Base-by-base conservation (phyloP, 2,329 filamentous ascomycete species). In the Plenodomus tracheiphilus region DNA sequence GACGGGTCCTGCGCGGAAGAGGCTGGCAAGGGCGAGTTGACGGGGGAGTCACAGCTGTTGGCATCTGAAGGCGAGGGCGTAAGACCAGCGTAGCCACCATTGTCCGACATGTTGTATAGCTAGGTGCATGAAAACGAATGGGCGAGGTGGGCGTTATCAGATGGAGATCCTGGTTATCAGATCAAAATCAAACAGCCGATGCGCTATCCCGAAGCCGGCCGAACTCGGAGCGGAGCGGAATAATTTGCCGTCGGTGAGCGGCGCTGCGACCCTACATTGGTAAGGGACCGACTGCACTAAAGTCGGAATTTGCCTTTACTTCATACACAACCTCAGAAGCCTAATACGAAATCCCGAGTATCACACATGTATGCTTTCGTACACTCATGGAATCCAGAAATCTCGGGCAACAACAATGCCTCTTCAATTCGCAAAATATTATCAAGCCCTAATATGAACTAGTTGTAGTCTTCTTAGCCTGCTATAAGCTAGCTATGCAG, bases 151-250 rank as follows among this genome's bases (percentile, higher is more conserved):
- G 39, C 19, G 53, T 58, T 60, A 60, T 58, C 56, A 58, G 58
- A 59, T 58, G 53, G 38, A 45, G 34, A 42, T 39, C 28, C 43
- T 40, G 35, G 46, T 64, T 65, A 68, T 68, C 64, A 63, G 64
- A 66, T 66, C 54, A 39, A 48, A 53, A 30, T 56, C 43, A 54
- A 47, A 50, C 53, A 25, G 51, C 46, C 39, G 48, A 49, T 39
- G n/a, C 16, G 20, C 21, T 40, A 10, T 19, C 30, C 51, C 56
- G 54, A 46, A 42, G 45, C 25, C 42, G 32, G 54, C 56, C 62
- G 59, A 59, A 44, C 41, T 54, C 59, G 58, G 48, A 51, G 47
- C 40, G 41, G 49, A 47, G 51, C 56, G 56, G 51, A 32, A 32
- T 32, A 32, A 32, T 11, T 4, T 32, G 6, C 11, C 28, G 7